Base-by-base conservation (phyloP, 2,329 filamentous ascomycete species). In the Xylaria sp. region DNA sequence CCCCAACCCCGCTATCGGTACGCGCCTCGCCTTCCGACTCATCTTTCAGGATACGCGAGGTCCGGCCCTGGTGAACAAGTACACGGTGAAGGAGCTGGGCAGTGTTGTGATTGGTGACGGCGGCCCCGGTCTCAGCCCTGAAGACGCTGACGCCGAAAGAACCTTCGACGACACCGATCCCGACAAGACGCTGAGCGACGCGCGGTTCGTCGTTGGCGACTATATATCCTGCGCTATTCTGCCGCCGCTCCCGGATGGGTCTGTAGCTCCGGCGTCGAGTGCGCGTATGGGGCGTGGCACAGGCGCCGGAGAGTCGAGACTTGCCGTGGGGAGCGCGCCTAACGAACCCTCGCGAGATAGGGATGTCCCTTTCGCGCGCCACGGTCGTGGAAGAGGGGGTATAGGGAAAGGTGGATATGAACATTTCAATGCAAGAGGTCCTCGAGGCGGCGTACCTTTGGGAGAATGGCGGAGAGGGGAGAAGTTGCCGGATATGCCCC, bases 121-220 rank as follows among this genome's bases (percentile, higher is more conserved):
- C 25, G 84, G 85, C 6, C 82, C 82, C 0, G 84, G 83, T 4
- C 69, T 79, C 3, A 75, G 78, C 59, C 73, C 75, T 0, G 69
- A 75, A 8, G 72, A 77, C 54, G 25, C 60, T 1, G 81, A 83
- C 10, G 81, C 81, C 41, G 80, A 81, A 59, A 76, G 79, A 23
- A 81, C 80, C 20, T 75, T 79, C 6, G 77, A 79, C 2, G 81
- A 82, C 28, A 79, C 80, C 3, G 82, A 93, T 34, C 87, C 89
- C 12, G 85, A 90, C 34, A 95, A 91, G 82, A 94, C 92, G 9
- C 82, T 98, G 39, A 85, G 85, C 46, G 93, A 97, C 63, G 90
- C 88, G 41, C 88, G 91, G 25, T 97, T 97, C 76, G 91, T 97
- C 12, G 91, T 96, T 71, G 95, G 95, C 0, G 95, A 98, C 80